Evolutionary conservation across 2,329 filamentous ascomycete species (phyloP).

Genomic region (Cyclaneusma minus): DNA sequence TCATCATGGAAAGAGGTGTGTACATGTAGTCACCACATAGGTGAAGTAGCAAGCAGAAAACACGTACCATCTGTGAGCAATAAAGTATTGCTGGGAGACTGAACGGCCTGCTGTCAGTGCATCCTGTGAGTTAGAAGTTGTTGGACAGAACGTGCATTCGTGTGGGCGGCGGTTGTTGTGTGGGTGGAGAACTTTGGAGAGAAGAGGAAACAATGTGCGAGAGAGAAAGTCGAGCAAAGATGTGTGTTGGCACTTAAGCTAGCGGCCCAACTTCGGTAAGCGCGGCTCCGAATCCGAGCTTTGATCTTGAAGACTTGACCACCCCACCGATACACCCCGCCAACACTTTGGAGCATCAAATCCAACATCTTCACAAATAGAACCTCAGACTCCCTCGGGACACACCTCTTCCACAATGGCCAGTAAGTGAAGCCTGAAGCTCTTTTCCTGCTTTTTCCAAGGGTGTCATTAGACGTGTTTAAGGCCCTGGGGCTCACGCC

Average conservation of each 20-base stretch:
- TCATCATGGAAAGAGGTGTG: slow-evolving; percentile 32
- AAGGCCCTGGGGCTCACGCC: too few relatives aligned
- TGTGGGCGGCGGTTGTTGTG: neutral
- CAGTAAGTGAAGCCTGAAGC: too few relatives aligned
- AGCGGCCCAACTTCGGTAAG: neutral
- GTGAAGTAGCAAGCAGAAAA: slow-evolving; percentile 7
- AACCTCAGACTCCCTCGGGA: neutral
- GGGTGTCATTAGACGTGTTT: too few relatives aligned
- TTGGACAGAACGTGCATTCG: neutral
- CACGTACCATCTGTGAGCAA: slow-evolving; percentile 14
- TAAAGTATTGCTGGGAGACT: too few relatives aligned
- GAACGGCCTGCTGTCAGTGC: slow-evolving; percentile 12
- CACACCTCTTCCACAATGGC: neutral
- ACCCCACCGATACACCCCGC: neutral
- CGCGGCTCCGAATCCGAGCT: neutral
- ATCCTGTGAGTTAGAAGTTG: neutral
- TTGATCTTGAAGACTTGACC: neutral
- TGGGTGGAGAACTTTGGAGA: neutral
- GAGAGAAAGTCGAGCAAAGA: neutral
- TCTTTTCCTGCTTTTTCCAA: too few relatives aligned
- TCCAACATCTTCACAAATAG: neutral
- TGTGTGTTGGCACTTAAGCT: neutral
- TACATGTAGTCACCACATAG: too few relatives aligned
- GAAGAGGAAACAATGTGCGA: too few relatives aligned
- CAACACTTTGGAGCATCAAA: neutral